These are phyloP conservation scores for Yamadazyma membranifaciens DNA, from an alignment of 1,139 yeast species.

Conservation along the genomic window DNA sequence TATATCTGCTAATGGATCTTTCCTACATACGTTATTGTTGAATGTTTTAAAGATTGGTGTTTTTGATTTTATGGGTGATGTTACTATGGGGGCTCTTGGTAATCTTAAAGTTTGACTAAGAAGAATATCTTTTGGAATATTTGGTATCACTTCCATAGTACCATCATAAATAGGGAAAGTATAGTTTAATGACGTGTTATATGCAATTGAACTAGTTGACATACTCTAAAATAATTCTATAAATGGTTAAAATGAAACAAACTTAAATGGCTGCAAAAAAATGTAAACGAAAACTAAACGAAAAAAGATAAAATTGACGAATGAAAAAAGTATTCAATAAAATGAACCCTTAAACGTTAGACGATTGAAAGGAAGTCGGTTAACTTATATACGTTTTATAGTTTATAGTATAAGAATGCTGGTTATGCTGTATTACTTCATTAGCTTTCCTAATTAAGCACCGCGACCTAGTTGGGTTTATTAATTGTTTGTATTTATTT, in stretches of 20 bases:
- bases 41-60: slow-evolving; percentile 1
- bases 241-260: background rate
- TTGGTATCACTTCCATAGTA: slow-evolving; percentile 12
- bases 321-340: background rate
- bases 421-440: background rate
- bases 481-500: slow-evolving; percentile 23
- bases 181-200: slow-evolving; percentile 19
- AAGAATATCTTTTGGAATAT: slow-evolving; percentile 19
- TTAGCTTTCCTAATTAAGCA: slow-evolving; percentile 7
- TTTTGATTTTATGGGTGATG: slow-evolving; percentile 8
- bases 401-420: background rate
- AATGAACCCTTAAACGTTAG: background rate
- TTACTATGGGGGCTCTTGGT: slow-evolving; percentile 7
- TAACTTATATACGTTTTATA: background rate
- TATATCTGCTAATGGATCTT: slow-evolving; percentile 31
- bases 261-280: slow-evolving; percentile 1
- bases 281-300: background rate
- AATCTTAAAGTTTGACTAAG: slow-evolving; percentile 26
- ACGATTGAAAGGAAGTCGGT: no score
- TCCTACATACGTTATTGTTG: background rate
- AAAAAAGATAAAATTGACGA: background rate
- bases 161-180: slow-evolving; percentile 21
- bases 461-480: slow-evolving; percentile 17
- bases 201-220: slow-evolving; percentile 8
- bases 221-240: background rate